Conservation (phyloP, 2,329 filamentous ascomycete genomes). For the Lasiodiplodia hormozganensis region DNA sequence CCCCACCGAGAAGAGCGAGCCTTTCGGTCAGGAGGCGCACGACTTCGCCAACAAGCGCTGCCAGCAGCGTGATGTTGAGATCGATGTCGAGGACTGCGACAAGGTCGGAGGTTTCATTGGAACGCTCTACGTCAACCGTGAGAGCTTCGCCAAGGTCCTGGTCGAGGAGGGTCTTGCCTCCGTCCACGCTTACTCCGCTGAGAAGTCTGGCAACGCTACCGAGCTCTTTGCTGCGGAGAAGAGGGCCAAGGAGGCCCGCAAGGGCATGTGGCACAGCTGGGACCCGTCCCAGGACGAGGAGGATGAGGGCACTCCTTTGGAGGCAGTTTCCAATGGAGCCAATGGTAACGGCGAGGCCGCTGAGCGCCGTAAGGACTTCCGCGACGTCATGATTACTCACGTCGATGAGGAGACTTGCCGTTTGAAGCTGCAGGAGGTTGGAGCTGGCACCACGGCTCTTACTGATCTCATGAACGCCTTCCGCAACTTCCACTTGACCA, state of each 20-base stretch:
- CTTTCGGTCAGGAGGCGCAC: slow-evolving; percentile 92
- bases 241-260: slow-evolving; percentile 85
- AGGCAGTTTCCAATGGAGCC: slow-evolving; percentile 52
- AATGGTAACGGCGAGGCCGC: slow-evolving; percentile 61
- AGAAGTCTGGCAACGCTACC: slow-evolving; percentile 87
- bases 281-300: slow-evolving; percentile 85
- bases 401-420: slow-evolving; percentile 79
- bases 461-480: slow-evolving; percentile 91
- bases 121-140: slow-evolving; percentile 88
- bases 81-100: slow-evolving; percentile 93
- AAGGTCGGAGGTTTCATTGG: slow-evolving; percentile 98
- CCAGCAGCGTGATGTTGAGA: slow-evolving; percentile 94
- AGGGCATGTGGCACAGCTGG: slow-evolving; percentile 92
- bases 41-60: slow-evolving; percentile 88
- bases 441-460: slow-evolving; percentile 82
- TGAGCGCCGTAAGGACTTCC: slow-evolving; percentile 83
- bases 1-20: slow-evolving; percentile 81
- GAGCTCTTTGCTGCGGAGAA: slow-evolving; percentile 89
- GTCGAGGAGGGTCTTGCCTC: slow-evolving; percentile 93
- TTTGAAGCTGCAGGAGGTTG: slow-evolving; percentile 91
- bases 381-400: slow-evolving; percentile 90
- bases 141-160: slow-evolving; percentile 92
- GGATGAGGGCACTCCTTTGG: slow-evolving; percentile 56
- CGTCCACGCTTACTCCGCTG: slow-evolving; percentile 93
- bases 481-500: slow-evolving; percentile 86